phyloP scores from a whole-genome alignment of 129 eudicot genomes.

The Centella asiatica region DNA sequence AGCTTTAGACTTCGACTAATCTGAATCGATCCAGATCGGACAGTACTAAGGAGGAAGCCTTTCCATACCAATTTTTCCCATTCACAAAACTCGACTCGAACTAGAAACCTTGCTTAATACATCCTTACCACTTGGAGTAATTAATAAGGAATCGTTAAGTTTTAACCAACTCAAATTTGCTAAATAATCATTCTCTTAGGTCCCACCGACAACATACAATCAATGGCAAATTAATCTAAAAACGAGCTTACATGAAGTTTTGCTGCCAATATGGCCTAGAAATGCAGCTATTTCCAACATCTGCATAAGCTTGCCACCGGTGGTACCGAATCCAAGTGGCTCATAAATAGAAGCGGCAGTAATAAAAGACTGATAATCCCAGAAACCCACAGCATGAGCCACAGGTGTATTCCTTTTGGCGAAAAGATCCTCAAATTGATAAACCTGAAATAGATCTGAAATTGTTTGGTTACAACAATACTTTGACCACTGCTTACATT shows the following conservation, averaged over 20 bases:
- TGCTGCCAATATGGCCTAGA: slow-evolving; percentile 82
- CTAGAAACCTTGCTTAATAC: no score
- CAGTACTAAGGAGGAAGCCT: no score
- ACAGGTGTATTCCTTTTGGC: slow-evolving; percentile 73
- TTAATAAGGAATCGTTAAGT: no score
- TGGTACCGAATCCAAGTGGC: slow-evolving; percentile 87
- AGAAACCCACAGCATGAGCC: slow-evolving; percentile 85
- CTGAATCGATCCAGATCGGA: no score
- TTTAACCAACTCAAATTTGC: no score
- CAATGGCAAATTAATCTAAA: no score
- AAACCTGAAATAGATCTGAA: slow-evolving; percentile 68
- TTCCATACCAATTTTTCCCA: no score
- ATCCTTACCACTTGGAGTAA: no score
- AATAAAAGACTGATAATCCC: slow-evolving; percentile 80
- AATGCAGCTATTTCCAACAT: slow-evolving; percentile 87
- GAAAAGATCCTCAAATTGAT: slow-evolving; percentile 81
- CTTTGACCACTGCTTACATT: slow-evolving; percentile 56
- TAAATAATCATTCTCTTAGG: no score
- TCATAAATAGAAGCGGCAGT: slow-evolving; percentile 56
- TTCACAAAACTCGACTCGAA: no score
- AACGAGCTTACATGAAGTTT: slow-evolving; percentile 72
- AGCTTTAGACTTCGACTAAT: no score
- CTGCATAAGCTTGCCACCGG: slow-evolving; percentile 70
- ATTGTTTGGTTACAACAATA: slow-evolving; percentile 84
- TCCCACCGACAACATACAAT: no score